Evolutionary conservation across 768 basidiomycete species (phyloP), one percentile per base, ranked within the genome.

Genomic region (Boletus tomentosulus): DNA sequence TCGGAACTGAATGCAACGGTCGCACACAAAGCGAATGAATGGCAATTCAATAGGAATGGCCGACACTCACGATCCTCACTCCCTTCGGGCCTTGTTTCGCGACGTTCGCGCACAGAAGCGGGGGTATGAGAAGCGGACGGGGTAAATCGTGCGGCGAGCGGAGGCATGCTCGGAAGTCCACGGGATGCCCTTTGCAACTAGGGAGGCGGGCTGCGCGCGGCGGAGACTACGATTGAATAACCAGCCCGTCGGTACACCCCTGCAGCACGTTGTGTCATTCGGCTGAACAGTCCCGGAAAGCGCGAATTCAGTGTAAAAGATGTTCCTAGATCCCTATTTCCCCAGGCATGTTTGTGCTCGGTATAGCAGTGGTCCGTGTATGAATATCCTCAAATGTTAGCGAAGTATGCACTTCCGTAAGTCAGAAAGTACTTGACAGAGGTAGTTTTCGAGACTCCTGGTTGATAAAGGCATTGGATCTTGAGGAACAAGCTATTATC

Each of bases 111-210:
- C 57, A 61, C 13, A 50, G 59, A 63, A 61, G 57, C 54, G 57
- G 56, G 51, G 30, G 39, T 52, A 56, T 60, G 56, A 57, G 58
- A 57, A 58, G 57, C 38, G 16, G 55, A 47, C 19, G 41, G 53
- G 24, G 55, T 46, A 54, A 51, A 57, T 57, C 48, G 49, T 59
- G 57, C 54, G 54, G 44, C 44, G 51, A 53, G 49, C 28, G 46
- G 56, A 50, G 58, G 59, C 28, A 28, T 46, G 6, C 46, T 49
- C 59, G 64, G 59, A 59, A 57, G 42, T 65, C 66, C 67, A 67
- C 60, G 67, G 60, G 47, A 48, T 50, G 30, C 3, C 45, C 41
- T 43, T 39, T 50, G 53, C 22, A 46, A 35, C 51, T 25, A 31
- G 49, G 45, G 55, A 52, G 37, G 46, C 8, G 22, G 22, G 34